Base-by-base conservation (phyloP, 371 early-diverging fungal species). In the Apophysomyces ossiformis region DNA sequence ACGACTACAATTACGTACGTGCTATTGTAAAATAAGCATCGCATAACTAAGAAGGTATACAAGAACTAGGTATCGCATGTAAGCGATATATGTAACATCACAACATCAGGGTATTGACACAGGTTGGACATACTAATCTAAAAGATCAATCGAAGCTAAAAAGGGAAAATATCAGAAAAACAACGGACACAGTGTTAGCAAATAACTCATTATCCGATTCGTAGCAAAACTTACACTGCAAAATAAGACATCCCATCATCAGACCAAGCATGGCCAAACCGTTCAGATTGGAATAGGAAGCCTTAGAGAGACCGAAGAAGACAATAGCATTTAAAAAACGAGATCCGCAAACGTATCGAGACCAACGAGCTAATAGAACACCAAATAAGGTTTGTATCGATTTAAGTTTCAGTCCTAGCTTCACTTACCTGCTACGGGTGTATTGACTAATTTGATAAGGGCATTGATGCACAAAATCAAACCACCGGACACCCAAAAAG, bases 271-370 rank as follows among this genome's bases (percentile, higher is more conserved):
- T 76, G 1, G 71, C 72, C 18, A 85, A 68, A 1, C 80, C 81
- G 35, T 78, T 72, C 58, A 85, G 59, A 18, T 77, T 67, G 3
- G 70, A 72, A 59, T 70, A 70, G 3, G 84, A 76, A 0, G 75
- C 72, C 0, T 74, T 75, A 16, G 84, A 66, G 16, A 87, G 71
- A 37, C 77, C 79, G 45, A 87, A 81, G 38, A 87, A 82, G 11
- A 83, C 64, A 15, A 85, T 57, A 1, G 83, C 83, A 65, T 80
- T 81, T 7, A 87, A 16, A 37, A 84, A 68, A 32, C 87, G 75
- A 6, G 83, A 77, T 7, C 67, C 58, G 47, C 85, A 87, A 45
- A 87, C 80, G 47, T 84, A 69, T 44, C 63, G 65, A 43, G 78
- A 79, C 67, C 63, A 75, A 59, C 58, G 74, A 16, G 79, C 83